phyloP scores from a whole-genome alignment of 495 filamentous ascomycete genomes.

The Echria macrotheca region DNA sequence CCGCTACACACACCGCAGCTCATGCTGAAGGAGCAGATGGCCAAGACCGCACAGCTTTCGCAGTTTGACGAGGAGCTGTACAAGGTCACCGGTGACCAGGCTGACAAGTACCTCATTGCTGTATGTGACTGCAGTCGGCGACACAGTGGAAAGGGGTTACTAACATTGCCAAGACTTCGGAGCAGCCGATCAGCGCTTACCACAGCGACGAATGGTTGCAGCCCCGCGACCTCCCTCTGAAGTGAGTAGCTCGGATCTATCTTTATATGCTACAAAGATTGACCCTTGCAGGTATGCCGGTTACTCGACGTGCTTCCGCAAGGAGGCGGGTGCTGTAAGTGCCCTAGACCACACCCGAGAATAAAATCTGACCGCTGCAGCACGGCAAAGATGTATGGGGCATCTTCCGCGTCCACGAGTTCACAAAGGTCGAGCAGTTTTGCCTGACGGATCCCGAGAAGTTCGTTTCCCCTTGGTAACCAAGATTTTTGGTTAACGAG shows the following conservation, averaged over 20 bases:
- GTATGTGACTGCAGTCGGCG: constrained; percentile 8
- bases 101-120: constrained; percentile 92
- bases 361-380: constrained; percentile 8
- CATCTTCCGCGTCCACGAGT: constrained; percentile 96
- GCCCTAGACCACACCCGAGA: neutral
- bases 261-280: constrained; percentile 22
- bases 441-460: constrained; percentile 90
- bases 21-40: constrained; percentile 95
- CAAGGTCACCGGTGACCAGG: constrained; percentile 85
- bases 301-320: constrained; percentile 89
- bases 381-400: constrained; percentile 98
- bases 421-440: constrained; percentile 98
- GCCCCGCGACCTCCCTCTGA: constrained; percentile 78
- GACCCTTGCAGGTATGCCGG: constrained; percentile 61
- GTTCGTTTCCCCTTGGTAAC: constrained; percentile 1
- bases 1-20: constrained; percentile 90
- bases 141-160: neutral
- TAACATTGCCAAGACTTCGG: constrained; percentile 55
- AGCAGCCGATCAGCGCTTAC: constrained; percentile 88
- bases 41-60: constrained; percentile 96
- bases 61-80: constrained; percentile 98
- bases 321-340: constrained; percentile 70
- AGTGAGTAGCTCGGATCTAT: constrained; percentile 39
- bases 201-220: constrained; percentile 92
- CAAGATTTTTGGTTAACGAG: no score